These are phyloP conservation scores for Pichia sp. DNA, from an alignment of 1,139 yeast species.

Conservation along the genomic window DNA sequence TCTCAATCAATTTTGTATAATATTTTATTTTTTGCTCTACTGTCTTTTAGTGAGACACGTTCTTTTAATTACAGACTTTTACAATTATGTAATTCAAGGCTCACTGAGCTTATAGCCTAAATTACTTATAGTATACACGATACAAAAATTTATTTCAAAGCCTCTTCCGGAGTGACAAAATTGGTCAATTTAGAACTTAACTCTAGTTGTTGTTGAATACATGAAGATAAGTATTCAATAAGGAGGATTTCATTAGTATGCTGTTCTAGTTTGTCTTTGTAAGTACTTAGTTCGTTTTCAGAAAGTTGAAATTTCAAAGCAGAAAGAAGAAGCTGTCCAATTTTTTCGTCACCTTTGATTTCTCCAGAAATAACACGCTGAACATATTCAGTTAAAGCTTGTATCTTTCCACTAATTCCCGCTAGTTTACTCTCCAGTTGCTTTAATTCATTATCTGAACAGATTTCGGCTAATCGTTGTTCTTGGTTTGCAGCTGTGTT, in stretches of 20 bases:
- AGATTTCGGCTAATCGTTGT: slow-evolving; percentile 28
- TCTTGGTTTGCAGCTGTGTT: slow-evolving; percentile 30
- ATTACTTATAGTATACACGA: too few species aligned
- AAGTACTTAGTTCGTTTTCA: slow-evolving; percentile 49
- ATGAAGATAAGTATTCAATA: slow-evolving; percentile 78
- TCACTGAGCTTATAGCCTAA: too few species aligned
- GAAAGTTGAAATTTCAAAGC: slow-evolving; percentile 56
- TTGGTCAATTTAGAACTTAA: slow-evolving; percentile 70
- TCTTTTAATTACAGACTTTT: too few species aligned
- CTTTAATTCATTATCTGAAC: slow-evolving; percentile 35
- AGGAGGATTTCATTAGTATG: slow-evolving; percentile 78
- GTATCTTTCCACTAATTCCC: slow-evolving; percentile 52
- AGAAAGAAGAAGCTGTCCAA: slow-evolving; percentile 63
- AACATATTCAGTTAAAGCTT: slow-evolving; percentile 46
- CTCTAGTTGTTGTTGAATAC: slow-evolving; percentile 80
- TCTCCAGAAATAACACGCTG: slow-evolving; percentile 38
- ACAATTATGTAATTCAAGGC: too few species aligned
- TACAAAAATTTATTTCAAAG: slow-evolving; percentile 14
- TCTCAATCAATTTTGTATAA: not conserved
- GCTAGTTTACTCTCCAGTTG: slow-evolving; percentile 50
- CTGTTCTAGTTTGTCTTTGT: slow-evolving; percentile 57
- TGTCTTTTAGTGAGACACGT: not conserved
- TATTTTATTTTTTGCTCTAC: not conserved
- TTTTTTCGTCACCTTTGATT: slow-evolving; percentile 41
- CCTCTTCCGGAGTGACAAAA: slow-evolving; percentile 30